Conservation (phyloP, 1,284 basidiomycete genomes). For the Moesziomyces parantarcticus region DNA sequence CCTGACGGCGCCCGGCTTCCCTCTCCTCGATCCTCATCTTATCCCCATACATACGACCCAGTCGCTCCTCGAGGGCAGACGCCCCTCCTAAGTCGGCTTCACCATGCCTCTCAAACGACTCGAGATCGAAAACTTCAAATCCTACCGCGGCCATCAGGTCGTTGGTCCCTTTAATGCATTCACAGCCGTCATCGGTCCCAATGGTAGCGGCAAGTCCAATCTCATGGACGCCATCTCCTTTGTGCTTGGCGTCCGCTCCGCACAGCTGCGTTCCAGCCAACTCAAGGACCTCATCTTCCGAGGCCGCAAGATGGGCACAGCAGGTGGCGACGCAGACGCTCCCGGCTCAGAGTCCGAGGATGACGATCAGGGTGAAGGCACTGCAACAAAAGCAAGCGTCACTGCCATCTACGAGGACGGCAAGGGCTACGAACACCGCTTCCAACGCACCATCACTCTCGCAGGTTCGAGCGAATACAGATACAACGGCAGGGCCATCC, state of each 20-base stretch:
- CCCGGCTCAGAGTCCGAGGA: slow-evolving; percentile 64
- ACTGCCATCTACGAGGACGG: slow-evolving; percentile 87
- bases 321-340: slow-evolving; percentile 68
- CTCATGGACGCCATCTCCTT: slow-evolving; percentile 99
- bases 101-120: slow-evolving; percentile 64
- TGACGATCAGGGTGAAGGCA: slow-evolving; percentile 76
- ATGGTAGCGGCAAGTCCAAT: slow-evolving; percentile 99
- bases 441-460: slow-evolving; percentile 85
- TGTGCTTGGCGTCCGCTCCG: slow-evolving; percentile 93
- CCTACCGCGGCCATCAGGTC: slow-evolving; percentile 83
- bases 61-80: slow-evolving; percentile 18
- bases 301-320: slow-evolving; percentile 75
- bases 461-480: slow-evolving; percentile 76
- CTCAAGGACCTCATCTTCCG: slow-evolving; percentile 95
- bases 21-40: not conserved
- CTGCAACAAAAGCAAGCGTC: slow-evolving; percentile 92
- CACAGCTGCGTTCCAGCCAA: slow-evolving; percentile 90
- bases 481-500: slow-evolving; percentile 58
- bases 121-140: slow-evolving; percentile 67
- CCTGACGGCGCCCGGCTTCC: not conserved
- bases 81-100: slow-evolving; percentile 27
- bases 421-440: slow-evolving; percentile 83
- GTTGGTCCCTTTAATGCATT: slow-evolving; percentile 93
- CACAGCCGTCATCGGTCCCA: slow-evolving; percentile 93
- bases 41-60: not conserved